A percentile compares a stretch with the other conserved stretches of the same genome.
These are phyloP conservation scores for Amaranthus tricolor DNA, from an alignment of 179 eudicot genomes.

Conservation along the genomic window DNA sequence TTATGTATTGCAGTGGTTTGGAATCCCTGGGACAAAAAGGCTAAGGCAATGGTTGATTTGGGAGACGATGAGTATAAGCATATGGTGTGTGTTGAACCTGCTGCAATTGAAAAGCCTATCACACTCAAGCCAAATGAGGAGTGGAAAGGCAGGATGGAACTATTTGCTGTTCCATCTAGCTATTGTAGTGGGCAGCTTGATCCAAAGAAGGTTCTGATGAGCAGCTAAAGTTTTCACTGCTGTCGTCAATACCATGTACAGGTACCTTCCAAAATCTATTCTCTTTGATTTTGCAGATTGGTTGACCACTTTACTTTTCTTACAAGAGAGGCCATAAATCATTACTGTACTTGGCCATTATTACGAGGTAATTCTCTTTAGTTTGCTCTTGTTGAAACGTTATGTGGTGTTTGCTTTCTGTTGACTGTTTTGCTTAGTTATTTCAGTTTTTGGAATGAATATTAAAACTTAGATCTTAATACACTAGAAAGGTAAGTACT, in stretches of 20 bases:
- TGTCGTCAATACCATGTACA: slow-evolving; percentile 52
- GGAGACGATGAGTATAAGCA: slow-evolving; percentile 93
- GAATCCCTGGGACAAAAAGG: slow-evolving; percentile 99
- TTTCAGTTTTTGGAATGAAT: not conserved
- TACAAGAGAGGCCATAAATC: not conserved
- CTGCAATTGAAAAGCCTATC: slow-evolving; percentile 82
- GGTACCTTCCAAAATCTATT: slow-evolving; percentile 33
- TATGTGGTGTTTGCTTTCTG: not conserved
- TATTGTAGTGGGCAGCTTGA: slow-evolving; percentile 92
- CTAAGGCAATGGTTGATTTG: slow-evolving; percentile 83
- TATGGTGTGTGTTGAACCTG: slow-evolving; percentile 94
- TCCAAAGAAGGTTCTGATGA: slow-evolving; percentile 63
- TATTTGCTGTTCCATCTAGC: slow-evolving; percentile 84
- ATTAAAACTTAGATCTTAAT: not conserved
- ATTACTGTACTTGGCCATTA: not conserved
- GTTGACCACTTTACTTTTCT: not conserved
- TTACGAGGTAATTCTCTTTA: not conserved
- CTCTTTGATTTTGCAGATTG: not conserved
- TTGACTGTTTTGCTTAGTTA: not conserved
- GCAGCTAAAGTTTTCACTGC: slow-evolving; percentile 35
- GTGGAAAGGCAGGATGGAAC: slow-evolving; percentile 90
- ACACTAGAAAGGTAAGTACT: not conserved
- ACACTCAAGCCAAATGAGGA: slow-evolving; percentile 93
- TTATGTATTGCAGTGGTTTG: slow-evolving; percentile 62
- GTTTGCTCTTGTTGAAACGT: not conserved